phyloP scores from a whole-genome alignment of 2,329 filamentous ascomycete genomes.

The Lasiodiplodia sp. region DNA sequence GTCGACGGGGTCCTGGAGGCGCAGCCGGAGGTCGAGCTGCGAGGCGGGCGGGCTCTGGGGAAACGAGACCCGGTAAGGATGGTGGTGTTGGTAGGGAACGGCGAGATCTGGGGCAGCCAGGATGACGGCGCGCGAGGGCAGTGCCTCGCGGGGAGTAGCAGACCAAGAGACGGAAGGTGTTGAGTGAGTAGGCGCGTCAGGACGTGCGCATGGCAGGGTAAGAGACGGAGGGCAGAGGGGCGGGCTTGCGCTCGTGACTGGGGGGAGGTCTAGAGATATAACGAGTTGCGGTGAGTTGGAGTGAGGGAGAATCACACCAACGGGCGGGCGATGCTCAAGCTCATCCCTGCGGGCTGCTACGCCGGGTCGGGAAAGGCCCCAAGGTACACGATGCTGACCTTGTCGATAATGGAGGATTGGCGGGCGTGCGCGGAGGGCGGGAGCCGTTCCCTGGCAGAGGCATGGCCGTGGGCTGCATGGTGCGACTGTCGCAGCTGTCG shows the following conservation, averaged over 20 bases:
- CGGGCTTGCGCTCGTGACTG: constrained; percentile 27
- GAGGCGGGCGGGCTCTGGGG: constrained; percentile 35
- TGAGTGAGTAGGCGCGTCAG: constrained; percentile 1
- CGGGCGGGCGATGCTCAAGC: constrained; percentile 27
- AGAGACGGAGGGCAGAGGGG: constrained; percentile 14
- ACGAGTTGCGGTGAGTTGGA: constrained; percentile 31
- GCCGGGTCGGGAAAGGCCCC: constrained; percentile 26
- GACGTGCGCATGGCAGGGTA: constrained; percentile 5
- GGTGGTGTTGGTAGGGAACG: constrained; percentile 41
- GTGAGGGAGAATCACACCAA: constrained; percentile 31
- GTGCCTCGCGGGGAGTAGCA: constrained; percentile 11
- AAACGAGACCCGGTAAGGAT: constrained; percentile 37
- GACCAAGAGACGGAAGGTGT: neutral
- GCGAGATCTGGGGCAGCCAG: constrained; percentile 50
- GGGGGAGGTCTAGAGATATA: constrained; percentile 27
- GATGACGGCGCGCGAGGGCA: constrained; percentile 36
- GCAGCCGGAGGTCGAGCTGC: constrained; percentile 36
- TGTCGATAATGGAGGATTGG: constrained; percentile 30
- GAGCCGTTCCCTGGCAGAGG: constrained; percentile 29
- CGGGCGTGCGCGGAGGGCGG: constrained; percentile 28
- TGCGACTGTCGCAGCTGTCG: constrained; percentile 28
- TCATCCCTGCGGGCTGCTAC: constrained; percentile 30
- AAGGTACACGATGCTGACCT: constrained; percentile 24
- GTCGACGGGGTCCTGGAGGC: constrained; percentile 40
- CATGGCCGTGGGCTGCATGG: constrained; percentile 27